Evolutionary conservation across 495 filamentous ascomycete species (phyloP), one percentile per base, ranked within the genome.

Genomic region (Penicillium lagena): DNA sequence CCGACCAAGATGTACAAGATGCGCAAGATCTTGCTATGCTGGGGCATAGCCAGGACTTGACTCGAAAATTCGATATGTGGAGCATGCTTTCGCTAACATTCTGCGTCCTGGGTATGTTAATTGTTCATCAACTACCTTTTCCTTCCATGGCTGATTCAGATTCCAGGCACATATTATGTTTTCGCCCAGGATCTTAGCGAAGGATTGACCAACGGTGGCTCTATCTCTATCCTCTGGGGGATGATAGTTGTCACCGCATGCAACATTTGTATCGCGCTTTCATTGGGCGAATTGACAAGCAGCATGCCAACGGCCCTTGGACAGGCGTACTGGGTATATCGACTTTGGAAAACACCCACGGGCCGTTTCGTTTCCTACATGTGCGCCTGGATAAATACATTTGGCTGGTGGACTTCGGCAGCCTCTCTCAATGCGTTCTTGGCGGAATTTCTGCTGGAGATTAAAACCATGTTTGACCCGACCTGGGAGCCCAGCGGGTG

Each of bases 381-480:
- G 68, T 72, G 68, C 45, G 71, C 71, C 0, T 73, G 71, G 71
- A 71, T 74, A 52, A 73, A 74, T 43, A 72, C 64, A 5, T 74
- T 73, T 41, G 69, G 71, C 29, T 74, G 71, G 71, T 74, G 71
- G 71, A 71, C 69, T 4, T 50, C 73, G 44, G 66, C 66, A 6
- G 69, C 71, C n/a, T 72, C 68, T 6, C 69, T 72, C 43, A 58
- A 70, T 30, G 69, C 69, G 7, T 74, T 74, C 53, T 73, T 74
- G 69, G 67, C 71, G 4, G 67, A 72, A 33, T 74, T 74, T 33
- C 47, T 72, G 35, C 60, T 74, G 2, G 68, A 69, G 30, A 72
- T 73, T 65, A 71, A 69, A 50, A 57, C 62, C 31, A 64, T 74
- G 64, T 74, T 72, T 39, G 45, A 66, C 6, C 62, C 61, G 0